A percentile compares a stretch with the other conserved stretches of the same genome.
These are phyloP conservation scores for Tetraselmis striata DNA, from an alignment of 139 green algal genomes.

Conservation along the genomic window DNA sequence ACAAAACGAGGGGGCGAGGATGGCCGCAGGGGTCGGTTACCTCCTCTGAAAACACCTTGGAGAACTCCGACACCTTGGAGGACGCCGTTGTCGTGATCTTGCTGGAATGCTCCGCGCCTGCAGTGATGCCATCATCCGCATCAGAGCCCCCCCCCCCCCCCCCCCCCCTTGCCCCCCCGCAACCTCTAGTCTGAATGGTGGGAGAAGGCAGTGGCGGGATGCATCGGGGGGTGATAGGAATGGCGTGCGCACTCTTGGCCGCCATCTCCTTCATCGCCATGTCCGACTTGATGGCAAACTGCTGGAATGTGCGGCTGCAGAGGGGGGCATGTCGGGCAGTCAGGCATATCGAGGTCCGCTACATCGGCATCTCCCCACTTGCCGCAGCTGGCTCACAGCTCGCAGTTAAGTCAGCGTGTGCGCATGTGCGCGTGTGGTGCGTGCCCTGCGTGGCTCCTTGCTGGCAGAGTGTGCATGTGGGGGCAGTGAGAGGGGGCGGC, in stretches of 20 bases:
- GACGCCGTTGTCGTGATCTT: slow-evolving; percentile 3
- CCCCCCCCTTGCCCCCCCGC: no score
- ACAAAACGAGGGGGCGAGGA: no score
- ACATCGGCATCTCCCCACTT: no score
- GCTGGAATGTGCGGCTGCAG: slow-evolving; percentile 54
- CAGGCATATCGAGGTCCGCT: no score
- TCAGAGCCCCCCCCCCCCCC: no score
- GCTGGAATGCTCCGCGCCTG: neutral
- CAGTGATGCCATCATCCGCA: neutral
- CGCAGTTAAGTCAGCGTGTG: no score
- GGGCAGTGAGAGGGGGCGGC: neutral
- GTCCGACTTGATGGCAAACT: slow-evolving; percentile 56
- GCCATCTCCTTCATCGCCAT: slow-evolving; percentile 31
- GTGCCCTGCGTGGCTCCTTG: no score
- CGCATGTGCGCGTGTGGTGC: no score
- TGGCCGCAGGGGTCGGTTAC: slow-evolving; percentile 4
- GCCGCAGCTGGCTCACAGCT: no score
- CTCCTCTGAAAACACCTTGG: slow-evolving; percentile 41
- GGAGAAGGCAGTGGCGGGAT: neutral
- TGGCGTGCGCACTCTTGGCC: slow-evolving; percentile 6
- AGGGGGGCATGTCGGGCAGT: no score
- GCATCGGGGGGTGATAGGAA: neutral
- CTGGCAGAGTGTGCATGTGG: no score
- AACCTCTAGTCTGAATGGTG: no score
- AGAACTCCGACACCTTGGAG: slow-evolving; percentile 30